phyloP scores from a whole-genome alignment of 2,329 filamentous ascomycete species.

The Chaetomium globosum region DNA sequence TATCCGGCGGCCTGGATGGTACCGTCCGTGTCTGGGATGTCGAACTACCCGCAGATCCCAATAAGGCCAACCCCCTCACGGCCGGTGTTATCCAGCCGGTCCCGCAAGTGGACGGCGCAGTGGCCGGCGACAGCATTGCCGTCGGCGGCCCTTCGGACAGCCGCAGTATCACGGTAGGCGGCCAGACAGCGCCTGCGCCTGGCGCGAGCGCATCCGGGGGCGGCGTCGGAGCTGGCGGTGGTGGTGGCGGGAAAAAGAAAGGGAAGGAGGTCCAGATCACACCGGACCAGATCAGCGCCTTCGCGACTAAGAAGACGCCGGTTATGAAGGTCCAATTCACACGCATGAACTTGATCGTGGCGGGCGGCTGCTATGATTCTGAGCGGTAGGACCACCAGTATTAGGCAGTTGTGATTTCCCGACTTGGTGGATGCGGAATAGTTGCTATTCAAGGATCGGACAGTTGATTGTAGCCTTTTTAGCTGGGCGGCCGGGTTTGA shows the following conservation, averaged over 20 bases:
- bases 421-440: background rate
- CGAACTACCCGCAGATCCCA: constrained; percentile 67
- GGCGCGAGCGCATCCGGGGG: constrained; percentile 40
- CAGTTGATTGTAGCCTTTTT: background rate
- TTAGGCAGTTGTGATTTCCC: background rate
- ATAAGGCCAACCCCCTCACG: constrained; percentile 52
- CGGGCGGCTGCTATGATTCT: constrained; percentile 71
- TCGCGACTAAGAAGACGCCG: constrained; percentile 93
- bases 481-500: background rate
- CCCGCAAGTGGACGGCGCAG: constrained; percentile 39
- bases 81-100: constrained; percentile 31
- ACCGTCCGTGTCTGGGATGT: constrained; percentile 96
- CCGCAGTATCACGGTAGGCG: constrained; percentile 47
- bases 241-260: constrained; percentile 66
- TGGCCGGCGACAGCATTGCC: constrained; percentile 45
- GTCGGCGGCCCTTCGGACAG: constrained; percentile 44
- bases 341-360: constrained; percentile 89
- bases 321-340: constrained; percentile 94
- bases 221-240: constrained; percentile 39
- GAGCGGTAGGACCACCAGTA: constrained; percentile 32
- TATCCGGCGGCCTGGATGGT: constrained; percentile 87
- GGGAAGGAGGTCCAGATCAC: constrained; percentile 88
- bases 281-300: constrained; percentile 91
- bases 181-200: constrained; percentile 52
- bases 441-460: background rate